Evolutionary conservation across 2,329 filamentous ascomycete genomes (phyloP), one percentile per base, ranked within the genome.

Genomic region (Colletotrichum truncatum): DNA sequence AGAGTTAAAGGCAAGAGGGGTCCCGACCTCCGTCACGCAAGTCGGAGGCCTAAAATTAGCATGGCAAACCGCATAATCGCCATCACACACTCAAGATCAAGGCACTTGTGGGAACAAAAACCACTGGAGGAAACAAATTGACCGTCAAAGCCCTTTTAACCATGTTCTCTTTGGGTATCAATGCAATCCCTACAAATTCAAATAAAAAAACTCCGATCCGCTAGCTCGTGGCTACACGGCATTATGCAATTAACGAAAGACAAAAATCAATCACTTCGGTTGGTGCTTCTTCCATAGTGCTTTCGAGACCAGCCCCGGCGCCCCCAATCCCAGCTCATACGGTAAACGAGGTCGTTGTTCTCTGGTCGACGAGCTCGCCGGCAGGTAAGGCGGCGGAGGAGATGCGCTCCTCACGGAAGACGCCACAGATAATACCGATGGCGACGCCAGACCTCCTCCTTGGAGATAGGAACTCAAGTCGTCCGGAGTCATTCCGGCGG

Each of bases 401-500:
- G 59, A 59, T n/a, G 58, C 43, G 39, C 45, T 54, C 10, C 60
- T 39, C 9, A 45, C 26, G 11, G 51, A 64, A 9, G 41, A 57
- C 8, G 53, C 53, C 39, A 32, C 25, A 18, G 58, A 64, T 12
- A 60, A 57, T 30, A 39, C 64, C 11, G 59, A 26, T 18, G 43
- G 9, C 7, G 58, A 48, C 32, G 48, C 46, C 14, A 60, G 52
- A 10, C 49, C 28, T 14, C 30, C 64, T 6, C 60, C 64, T 21
- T 64, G 64, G 12, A 66, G 49, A 11, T 51, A 66, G 6, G 59
- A 60, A 43, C 63, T 66, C 41, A 66, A n/a, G 14, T 66, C 63
- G 36, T 23, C 32, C 23, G 57, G 23, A 5, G 51, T 34, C 63
- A 66, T 66, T 14, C 63, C 63, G 5, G 56, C 25, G 4, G 34